Evolutionary conservation across 2,329 filamentous ascomycete genomes (phyloP).

Genomic region (Fusarium acutatum): DNA sequence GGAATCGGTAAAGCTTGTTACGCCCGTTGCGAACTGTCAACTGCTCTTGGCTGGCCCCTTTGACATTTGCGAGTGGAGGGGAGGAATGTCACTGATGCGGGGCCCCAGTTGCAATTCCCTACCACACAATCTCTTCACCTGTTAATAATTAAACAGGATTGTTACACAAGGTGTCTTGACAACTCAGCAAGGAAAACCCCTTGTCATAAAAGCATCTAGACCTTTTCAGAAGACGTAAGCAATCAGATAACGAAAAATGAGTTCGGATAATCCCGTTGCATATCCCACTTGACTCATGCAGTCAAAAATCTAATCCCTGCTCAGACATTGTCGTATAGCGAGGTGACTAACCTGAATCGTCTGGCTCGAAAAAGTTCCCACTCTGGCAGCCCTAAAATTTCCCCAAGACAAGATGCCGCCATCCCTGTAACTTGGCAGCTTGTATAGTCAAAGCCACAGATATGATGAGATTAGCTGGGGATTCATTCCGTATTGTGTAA

Average conservation of each 20-base stretch:
- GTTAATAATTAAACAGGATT: neutral
- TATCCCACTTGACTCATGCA: neutral
- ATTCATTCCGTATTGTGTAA: neutral
- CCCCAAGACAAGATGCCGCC: no score
- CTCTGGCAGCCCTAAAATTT: neutral
- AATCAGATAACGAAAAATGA: neutral
- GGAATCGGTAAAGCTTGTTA: neutral
- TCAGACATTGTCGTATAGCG: neutral
- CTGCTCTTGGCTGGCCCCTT: neutral
- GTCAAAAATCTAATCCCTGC: neutral
- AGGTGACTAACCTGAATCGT: neutral
- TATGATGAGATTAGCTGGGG: neutral
- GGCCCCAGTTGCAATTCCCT: neutral
- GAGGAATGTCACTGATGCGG: neutral
- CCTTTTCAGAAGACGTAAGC: neutral
- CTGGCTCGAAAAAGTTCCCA: neutral
- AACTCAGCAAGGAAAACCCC: neutral
- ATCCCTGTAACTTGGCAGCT: neutral
- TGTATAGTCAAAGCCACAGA: neutral
- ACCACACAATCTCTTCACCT: neutral
- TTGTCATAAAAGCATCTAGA: neutral
- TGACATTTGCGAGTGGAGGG: neutral
- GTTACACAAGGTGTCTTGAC: neutral
- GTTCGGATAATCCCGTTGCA: neutral
- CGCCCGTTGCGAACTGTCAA: neutral